Conservation (phyloP, 139 green algal genomes). For the Chlorella sp. region DNA sequence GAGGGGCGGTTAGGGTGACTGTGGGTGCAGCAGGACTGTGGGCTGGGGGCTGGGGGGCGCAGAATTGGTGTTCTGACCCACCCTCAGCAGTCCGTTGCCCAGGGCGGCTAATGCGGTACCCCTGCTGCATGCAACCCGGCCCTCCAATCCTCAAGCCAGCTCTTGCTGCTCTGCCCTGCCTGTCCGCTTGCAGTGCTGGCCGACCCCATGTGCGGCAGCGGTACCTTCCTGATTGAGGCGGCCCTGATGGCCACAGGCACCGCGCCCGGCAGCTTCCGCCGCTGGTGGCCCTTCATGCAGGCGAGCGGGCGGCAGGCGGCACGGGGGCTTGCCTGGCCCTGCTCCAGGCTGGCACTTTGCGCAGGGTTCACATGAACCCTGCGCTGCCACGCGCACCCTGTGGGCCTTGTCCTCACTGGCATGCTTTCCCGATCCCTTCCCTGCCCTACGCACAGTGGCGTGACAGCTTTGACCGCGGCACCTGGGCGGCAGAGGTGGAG, state of each 20-base stretch:
- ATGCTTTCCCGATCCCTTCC: not conserved
- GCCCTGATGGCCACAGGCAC: conserved; percentile 82
- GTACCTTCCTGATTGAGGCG: conserved; percentile 92
- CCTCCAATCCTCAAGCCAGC: too few species aligned
- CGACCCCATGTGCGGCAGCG: conserved; percentile 95
- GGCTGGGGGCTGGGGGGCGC: too few species aligned
- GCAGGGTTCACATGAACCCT: too few species aligned
- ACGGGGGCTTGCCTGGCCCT: too few species aligned
- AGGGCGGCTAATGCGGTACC: too few species aligned
- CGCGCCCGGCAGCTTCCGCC: conserved; percentile 79
- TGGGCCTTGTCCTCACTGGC: not conserved
- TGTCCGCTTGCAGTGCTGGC: conserved; percentile 52
- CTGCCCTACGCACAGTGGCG: not conserved
- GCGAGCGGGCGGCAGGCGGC: too few species aligned
- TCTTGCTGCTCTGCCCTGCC: too few species aligned
- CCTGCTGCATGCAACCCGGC: too few species aligned
- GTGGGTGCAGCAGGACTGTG: not conserved
- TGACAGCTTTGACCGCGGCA: conserved; percentile 6
- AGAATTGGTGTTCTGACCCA: too few species aligned
- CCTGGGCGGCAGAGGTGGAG: conserved; percentile 52
- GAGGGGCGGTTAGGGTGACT: too few species aligned
- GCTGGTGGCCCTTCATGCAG: conserved; percentile 73
- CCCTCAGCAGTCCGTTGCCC: too few species aligned
- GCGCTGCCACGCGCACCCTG: not conserved
- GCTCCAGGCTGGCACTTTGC: too few species aligned